Percentiles rank a stretch among this genome's conserved stretches.
These are phyloP conservation scores for Rubroboletus satanas DNA, from an alignment of 768 basidiomycete genomes.

Conservation along the genomic window DNA sequence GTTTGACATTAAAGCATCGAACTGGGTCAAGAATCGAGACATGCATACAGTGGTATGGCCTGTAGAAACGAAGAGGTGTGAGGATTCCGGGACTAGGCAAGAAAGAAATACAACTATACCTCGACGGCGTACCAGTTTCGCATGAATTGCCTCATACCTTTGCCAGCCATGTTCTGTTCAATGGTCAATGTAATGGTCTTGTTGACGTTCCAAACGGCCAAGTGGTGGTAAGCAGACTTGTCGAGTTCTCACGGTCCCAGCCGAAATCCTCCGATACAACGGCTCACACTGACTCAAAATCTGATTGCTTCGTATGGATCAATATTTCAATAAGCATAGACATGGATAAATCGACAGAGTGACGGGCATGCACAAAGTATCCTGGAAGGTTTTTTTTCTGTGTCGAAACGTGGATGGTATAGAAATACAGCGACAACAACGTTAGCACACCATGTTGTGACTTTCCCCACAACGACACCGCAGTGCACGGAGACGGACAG, in stretches of 20 bases:
- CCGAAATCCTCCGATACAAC: constrained; percentile 16
- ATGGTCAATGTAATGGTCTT: neutral
- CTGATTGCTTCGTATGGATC: neutral
- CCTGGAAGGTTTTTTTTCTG: constrained; percentile 9
- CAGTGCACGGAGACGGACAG: neutral
- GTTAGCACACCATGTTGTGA: constrained; percentile 24
- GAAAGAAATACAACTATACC: constrained; percentile 23
- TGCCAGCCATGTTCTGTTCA: constrained; percentile 21
- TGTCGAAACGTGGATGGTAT: constrained; percentile 17
- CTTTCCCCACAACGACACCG: constrained; percentile 9
- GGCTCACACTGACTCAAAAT: neutral
- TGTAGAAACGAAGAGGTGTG: constrained; percentile 16
- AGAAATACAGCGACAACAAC: constrained; percentile 30
- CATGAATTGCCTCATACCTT: constrained; percentile 30
- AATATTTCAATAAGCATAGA: constrained; percentile 16
- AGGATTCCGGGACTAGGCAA: neutral
- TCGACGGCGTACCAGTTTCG: constrained; percentile 46
- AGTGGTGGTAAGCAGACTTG: neutral
- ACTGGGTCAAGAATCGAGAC: constrained; percentile 3
- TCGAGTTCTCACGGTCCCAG: constrained; percentile 13
- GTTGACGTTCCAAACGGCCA: neutral
- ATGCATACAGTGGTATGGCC: constrained; percentile 49
- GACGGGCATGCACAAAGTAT: constrained; percentile 29
- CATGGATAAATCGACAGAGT: constrained; percentile 18
- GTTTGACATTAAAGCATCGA: constrained; percentile 11